Evolutionary conservation across 169 alveolate genomes (phyloP), one percentile per base, ranked within the genome.

Genomic region (Ichthyophthirius multifiliis): DNA sequence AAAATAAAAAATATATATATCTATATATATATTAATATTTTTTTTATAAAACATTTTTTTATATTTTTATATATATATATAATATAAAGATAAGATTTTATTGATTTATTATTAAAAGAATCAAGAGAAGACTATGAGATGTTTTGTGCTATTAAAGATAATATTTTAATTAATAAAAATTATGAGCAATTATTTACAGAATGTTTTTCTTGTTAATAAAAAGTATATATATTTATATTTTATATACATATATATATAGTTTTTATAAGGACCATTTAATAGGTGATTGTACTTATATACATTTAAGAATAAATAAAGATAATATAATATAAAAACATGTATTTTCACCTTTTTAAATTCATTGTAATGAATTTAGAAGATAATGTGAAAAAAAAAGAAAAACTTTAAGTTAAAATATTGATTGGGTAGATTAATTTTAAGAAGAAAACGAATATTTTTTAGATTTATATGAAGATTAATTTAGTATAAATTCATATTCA

Each of bases 91-190:
- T n/a, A 37, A 39, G 77, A 67, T 15, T 67, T 67, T 20, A 67
- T 67, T 5, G 62, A 67, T 15, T 39, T 67, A 12, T 62, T 67
- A 1, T 18, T 23, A 35, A 67, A 55, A 27, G 71, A 67, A n/a
- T 67, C 35, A n/a, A 30, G 34, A 0, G 62, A 67, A 4, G 77
- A 67, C n/a, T 67, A 37, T 67, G 77, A 67, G 27, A 37, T 20
- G 62, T 67, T 67, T 67, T 67, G 77, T 67, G 77, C 48, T 9
- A 67, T 67, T 0, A 67, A 67, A 67, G 77, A 67, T 20, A 18
- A 37, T 32, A 67, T 67, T 31, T 34, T 39, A 67, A 34, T 35
- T 39, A n/a, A 35, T 41, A 37, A 34, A 35, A 37, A 67, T 9
- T 67, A 37, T 41, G 35, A 30, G 18, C 30, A 67, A n/a, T 30